Evolutionary conservation across 2,329 filamentous ascomycete species (phyloP).

Genomic region (Teratosphaeriaceae sp.): DNA sequence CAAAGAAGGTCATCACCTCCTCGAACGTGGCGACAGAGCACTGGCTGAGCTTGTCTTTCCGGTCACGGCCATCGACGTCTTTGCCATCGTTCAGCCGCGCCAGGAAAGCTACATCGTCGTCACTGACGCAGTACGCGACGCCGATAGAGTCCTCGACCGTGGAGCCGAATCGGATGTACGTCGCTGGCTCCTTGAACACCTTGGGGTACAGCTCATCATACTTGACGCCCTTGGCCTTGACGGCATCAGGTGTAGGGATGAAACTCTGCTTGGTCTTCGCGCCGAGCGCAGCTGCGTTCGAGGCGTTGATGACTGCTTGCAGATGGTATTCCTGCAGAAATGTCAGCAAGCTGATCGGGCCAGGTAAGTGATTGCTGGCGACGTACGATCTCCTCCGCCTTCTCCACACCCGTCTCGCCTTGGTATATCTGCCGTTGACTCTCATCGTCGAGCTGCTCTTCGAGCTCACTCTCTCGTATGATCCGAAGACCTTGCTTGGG

Average conservation of each 20-base stretch:
- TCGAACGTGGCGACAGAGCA: conserved; percentile 92
- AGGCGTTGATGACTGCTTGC: conserved; percentile 70
- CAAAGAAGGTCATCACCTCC: conserved; percentile 88
- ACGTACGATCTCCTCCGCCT: conserved; percentile 95
- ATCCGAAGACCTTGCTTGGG: conserved; percentile 83
- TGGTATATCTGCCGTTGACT: conserved; percentile 73
- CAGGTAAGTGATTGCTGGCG: conserved; percentile 5
- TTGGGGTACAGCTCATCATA: conserved; percentile 86
- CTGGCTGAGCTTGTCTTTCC: conserved; percentile 41
- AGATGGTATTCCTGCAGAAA: conserved; percentile 79
- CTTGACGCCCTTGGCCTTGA: conserved; percentile 55
- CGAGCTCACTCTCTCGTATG: conserved; percentile 84
- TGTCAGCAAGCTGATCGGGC: background rate
- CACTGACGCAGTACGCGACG: conserved; percentile 88
- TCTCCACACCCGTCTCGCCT: conserved; percentile 94
- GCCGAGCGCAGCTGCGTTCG: conserved; percentile 47
- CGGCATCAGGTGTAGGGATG: conserved; percentile 61
- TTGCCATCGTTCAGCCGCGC: conserved; percentile 76
- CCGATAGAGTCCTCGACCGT: conserved; percentile 94
- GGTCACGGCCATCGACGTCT: conserved; percentile 23
- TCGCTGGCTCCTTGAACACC: conserved; percentile 73
- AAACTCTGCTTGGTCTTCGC: conserved; percentile 55
- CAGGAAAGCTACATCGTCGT: conserved; percentile 81
- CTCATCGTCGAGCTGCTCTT: conserved; percentile 72
- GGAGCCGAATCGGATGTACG: conserved; percentile 96